These are phyloP conservation scores for Hirschioporus abietinus DNA, from an alignment of 768 basidiomycete genomes.

Conservation along the genomic window DNA sequence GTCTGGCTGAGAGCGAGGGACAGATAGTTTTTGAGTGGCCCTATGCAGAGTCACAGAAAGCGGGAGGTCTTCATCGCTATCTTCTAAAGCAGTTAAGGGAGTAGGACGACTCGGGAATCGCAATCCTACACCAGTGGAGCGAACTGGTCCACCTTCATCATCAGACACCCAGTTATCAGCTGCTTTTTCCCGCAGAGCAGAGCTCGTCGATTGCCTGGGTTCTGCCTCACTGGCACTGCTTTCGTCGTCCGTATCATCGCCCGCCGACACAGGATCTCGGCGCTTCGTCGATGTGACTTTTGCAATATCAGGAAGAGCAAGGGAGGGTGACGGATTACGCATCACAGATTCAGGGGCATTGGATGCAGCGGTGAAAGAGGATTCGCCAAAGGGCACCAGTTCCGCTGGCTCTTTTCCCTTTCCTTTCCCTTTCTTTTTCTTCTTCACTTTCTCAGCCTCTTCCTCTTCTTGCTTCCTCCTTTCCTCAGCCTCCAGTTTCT, in stretches of 20 bases:
- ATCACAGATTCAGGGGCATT: conserved; percentile 16
- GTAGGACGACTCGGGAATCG: conserved; percentile 37
- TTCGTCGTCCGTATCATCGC: conserved; percentile 13
- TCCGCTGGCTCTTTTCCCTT: conserved; percentile 40
- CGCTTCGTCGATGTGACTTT: conserved; percentile 25
- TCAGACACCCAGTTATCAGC: conserved; percentile 52
- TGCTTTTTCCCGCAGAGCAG: conserved; percentile 15
- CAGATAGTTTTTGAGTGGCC: conserved; percentile 40
- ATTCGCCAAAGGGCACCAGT: conserved; percentile 19
- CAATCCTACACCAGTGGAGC: conserved; percentile 54
- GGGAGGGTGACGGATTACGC: conserved; percentile 16
- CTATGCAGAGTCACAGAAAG: conserved; percentile 59
- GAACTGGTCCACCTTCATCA: conserved; percentile 52
- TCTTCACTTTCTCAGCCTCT: conserved; percentile 32
- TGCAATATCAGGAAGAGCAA: conserved; percentile 23
- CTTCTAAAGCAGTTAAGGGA: conserved; percentile 20
- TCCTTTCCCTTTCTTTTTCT: conserved; percentile 37
- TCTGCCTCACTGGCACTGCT: conserved; percentile 12
- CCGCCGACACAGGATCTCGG: conserved; percentile 13
- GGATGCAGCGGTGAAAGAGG: not conserved
- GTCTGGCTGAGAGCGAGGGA: conserved; percentile 24
- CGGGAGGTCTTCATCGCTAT: conserved; percentile 80
- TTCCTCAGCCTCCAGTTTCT: conserved; percentile 53
- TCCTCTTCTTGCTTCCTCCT: conserved; percentile 40
- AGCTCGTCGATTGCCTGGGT: not conserved